phyloP scores from a whole-genome alignment of 225 moss, liverwort and hornwort species.

The Rhytidiadelphus loreus region DNA sequence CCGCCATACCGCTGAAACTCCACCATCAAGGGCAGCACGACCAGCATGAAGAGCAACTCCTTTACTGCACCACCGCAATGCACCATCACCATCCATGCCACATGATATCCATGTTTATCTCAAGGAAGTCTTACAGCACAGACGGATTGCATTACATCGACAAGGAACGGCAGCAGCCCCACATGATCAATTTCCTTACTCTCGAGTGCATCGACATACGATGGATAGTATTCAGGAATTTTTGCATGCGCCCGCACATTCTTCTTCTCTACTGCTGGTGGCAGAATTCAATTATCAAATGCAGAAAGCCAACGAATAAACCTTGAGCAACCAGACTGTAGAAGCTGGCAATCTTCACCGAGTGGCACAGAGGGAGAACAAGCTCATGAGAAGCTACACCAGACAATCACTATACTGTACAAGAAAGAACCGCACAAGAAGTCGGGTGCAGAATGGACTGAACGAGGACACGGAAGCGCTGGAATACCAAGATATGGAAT shows the following conservation, averaged over 20 bases:
- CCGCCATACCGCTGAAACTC: slow-evolving; percentile 53
- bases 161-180: background rate
- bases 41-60: slow-evolving; percentile 62
- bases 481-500: background rate
- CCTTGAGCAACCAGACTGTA: background rate
- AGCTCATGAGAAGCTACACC: background rate
- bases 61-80: slow-evolving; percentile 31
- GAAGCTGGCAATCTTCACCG: background rate
- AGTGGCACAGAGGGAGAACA: background rate
- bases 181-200: background rate
- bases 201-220: background rate
- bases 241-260: background rate
- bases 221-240: background rate
- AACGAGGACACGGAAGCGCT: background rate
- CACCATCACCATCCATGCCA: background rate
- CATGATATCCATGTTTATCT: background rate
- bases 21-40: slow-evolving; percentile 78
- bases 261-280: background rate
- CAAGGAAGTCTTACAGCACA: background rate
- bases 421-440: background rate
- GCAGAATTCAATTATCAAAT: background rate
- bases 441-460: background rate
- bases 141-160: background rate
- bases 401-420: background rate
- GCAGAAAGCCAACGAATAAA: background rate